Evolutionary conservation across 805 yeast genomes (phyloP).

Genomic region (Teunomyces stri): DNA sequence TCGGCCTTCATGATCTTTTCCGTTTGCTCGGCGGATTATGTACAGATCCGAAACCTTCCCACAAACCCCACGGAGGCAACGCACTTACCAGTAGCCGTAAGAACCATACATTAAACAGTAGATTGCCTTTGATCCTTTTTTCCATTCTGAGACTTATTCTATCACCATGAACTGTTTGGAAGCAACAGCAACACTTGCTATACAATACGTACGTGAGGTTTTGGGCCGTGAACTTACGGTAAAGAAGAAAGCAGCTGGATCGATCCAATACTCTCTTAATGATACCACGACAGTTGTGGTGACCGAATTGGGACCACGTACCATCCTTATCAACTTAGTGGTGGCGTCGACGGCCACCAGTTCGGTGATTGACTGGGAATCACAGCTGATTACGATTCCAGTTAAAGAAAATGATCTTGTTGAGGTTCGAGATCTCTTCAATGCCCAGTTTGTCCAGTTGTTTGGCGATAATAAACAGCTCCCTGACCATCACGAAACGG

Average conservation of each 20-base stretch:
- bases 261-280: not conserved
- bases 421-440: not conserved
- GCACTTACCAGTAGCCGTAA: no score
- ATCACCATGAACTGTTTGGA: not conserved
- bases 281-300: not conserved
- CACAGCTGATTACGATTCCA: slow-evolving; percentile 1
- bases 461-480: not conserved
- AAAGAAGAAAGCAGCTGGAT: not conserved
- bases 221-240: not conserved
- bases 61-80: no score
- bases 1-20: not conserved
- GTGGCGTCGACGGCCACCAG: slow-evolving; percentile 4
- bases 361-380: slow-evolving; percentile 2
- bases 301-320: slow-evolving; percentile 8
- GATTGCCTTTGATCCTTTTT: no score
- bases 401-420: not conserved
- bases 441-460: not conserved
- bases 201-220: not conserved
- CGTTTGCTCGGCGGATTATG: not conserved
- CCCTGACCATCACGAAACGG: not conserved
- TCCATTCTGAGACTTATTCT: no score
- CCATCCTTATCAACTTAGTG: slow-evolving; percentile 12
- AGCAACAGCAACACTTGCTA: not conserved
- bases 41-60: not conserved
- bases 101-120: no score